phyloP scores from a whole-genome alignment of 1,284 basidiomycete species.

The Waitea zeae region DNA sequence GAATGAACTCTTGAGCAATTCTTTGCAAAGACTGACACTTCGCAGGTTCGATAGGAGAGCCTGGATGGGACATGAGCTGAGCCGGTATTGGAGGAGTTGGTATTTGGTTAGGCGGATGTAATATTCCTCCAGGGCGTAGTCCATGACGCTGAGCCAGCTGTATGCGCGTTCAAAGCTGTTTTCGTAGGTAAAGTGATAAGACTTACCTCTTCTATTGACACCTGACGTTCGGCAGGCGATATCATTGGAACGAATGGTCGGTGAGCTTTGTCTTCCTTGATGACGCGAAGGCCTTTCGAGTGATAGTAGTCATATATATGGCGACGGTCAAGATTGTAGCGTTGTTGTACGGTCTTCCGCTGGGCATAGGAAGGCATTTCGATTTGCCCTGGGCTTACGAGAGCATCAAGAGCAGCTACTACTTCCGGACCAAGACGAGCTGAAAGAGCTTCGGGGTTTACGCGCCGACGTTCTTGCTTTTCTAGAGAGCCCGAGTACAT shows the following conservation, averaged over 20 bases:
- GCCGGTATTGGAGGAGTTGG: background rate
- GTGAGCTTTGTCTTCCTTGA: conserved; percentile 41
- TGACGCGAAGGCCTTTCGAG: conserved; percentile 40
- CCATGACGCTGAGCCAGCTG: background rate
- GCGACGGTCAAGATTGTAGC: conserved; percentile 47
- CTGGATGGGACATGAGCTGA: background rate
- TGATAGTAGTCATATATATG: conserved; percentile 69
- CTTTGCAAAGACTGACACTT: background rate
- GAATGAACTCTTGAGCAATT: background rate
- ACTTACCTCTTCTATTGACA: background rate
- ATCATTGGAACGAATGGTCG: background rate
- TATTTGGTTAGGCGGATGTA: background rate
- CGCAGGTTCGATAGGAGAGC: background rate
- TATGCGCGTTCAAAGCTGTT: background rate
- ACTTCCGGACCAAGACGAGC: conserved; percentile 44
- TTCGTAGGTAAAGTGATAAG: background rate
- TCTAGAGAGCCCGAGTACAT: no score
- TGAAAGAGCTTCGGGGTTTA: conserved; percentile 34
- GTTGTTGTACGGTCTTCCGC: conserved; percentile 47
- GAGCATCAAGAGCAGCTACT: conserved; percentile 46
- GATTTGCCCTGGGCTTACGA: conserved; percentile 44
- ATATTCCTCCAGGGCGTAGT: background rate
- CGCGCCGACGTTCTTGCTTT: conserved; percentile 12
- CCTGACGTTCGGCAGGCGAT: background rate
- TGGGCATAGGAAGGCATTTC: conserved; percentile 56